A percentile compares a stretch with the other conserved stretches of the same genome.
Evolutionary conservation across 257 asterid genomes (phyloP).

Genomic region (Henckelia pumila): DNA sequence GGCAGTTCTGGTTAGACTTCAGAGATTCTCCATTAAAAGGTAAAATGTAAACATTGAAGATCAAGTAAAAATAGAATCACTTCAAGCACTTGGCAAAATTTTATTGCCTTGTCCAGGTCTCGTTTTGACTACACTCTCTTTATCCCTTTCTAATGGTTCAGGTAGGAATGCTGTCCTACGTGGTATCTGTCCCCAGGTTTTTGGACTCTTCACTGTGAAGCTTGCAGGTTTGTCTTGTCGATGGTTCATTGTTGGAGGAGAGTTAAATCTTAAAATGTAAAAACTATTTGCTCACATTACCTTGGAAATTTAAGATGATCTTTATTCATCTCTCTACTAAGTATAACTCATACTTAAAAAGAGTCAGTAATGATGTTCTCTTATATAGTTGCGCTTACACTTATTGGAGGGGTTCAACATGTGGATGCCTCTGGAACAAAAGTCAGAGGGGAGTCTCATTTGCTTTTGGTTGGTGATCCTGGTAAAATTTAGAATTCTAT

Average conservation of each 20-base stretch:
- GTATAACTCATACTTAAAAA: conserved; percentile 8
- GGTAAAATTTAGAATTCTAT: conserved; percentile 47
- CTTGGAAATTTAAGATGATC: not conserved
- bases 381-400: conserved; percentile 74
- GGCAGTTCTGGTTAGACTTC: conserved; percentile 82
- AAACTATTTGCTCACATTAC: conserved; percentile 11
- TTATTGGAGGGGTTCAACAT: conserved; percentile 96
- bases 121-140: conserved; percentile 8
- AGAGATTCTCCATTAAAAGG: conserved; percentile 78
- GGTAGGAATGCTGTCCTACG: conserved; percentile 94
- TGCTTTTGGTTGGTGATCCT: conserved; percentile 99
- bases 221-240: conserved; percentile 68
- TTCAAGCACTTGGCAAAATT: not conserved
- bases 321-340: conserved; percentile 3
- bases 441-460: conserved; percentile 96
- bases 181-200: conserved; percentile 93
- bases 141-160: conserved; percentile 26
- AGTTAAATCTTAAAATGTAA: conserved; percentile 7
- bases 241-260: conserved; percentile 6
- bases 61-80: too few relatives aligned
- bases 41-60: conserved; percentile 19
- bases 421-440: conserved; percentile 94
- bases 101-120: not conserved
- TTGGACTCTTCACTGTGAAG: conserved; percentile 96
- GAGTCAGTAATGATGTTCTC: conserved; percentile 24